A percentile compares a stretch with the other conserved stretches of the same genome.
These are phyloP conservation scores for Arthrinium puccinioides DNA, from an alignment of 2,329 filamentous ascomycete genomes.

Conservation along the genomic window DNA sequence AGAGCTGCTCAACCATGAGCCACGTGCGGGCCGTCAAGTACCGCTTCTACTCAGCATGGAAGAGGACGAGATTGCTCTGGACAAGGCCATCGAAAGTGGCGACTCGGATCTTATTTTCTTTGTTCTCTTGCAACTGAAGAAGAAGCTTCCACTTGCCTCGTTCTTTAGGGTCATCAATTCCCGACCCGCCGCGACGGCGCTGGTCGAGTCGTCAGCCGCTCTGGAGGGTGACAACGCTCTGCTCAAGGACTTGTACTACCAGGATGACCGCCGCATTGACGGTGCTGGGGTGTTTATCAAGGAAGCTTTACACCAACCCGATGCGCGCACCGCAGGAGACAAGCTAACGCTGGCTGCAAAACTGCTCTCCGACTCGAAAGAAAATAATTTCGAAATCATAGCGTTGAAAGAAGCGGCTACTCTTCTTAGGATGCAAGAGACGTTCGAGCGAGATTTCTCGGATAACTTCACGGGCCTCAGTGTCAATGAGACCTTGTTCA, in stretches of 20 bases:
- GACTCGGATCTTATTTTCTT: slow-evolving; percentile 90
- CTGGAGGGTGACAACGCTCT: slow-evolving; percentile 67
- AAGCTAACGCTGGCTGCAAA: slow-evolving; percentile 85
- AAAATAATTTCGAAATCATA: slow-evolving; percentile 65
- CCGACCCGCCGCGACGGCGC: slow-evolving; percentile 75
- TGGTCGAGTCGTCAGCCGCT: slow-evolving; percentile 76
- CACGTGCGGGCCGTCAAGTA: slow-evolving; percentile 90
- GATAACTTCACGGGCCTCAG: slow-evolving; percentile 74
- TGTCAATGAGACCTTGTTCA: slow-evolving; percentile 87
- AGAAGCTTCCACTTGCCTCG: slow-evolving; percentile 78
- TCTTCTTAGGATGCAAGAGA: slow-evolving; percentile 78
- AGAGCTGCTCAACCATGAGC: slow-evolving; percentile 85
- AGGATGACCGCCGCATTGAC: slow-evolving; percentile 85
- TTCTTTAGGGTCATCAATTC: slow-evolving; percentile 91
- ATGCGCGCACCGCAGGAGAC: slow-evolving; percentile 64
- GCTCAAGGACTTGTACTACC: slow-evolving; percentile 94
- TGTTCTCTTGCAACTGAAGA: slow-evolving; percentile 80
- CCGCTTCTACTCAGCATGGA: slow-evolving; percentile 91
- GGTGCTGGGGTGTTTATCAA: slow-evolving; percentile 81
- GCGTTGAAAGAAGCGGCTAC: slow-evolving; percentile 73
- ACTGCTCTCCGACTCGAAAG: slow-evolving; percentile 75
- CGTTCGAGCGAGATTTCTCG: slow-evolving; percentile 75
- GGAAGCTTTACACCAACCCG: slow-evolving; percentile 71
- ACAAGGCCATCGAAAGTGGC: slow-evolving; percentile 93
- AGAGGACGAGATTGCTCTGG: slow-evolving; percentile 87